Base-by-base conservation (phyloP, 768 basidiomycete species). In the Dacryopinax primogenitus region DNA sequence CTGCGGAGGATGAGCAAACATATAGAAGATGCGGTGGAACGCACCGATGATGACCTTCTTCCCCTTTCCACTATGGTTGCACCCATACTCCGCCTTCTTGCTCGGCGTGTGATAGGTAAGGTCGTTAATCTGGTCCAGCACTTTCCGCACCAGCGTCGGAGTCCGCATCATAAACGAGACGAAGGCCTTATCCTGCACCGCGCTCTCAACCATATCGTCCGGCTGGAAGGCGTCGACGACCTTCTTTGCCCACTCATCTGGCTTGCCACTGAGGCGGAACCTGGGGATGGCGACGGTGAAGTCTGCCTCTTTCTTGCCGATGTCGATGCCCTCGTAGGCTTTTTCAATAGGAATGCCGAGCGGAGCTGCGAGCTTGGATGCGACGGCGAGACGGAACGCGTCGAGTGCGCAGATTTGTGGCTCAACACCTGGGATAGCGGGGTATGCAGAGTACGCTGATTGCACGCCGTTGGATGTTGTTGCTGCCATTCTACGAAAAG, bases 261-360 rank as follows among this genome's bases (percentile, higher is more conserved):
- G 81, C 72, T 92, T 92, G 21, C 85, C 92, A 7, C 86, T 85
- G 28, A 95, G 77, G 64, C 90, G 81, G 77, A 94, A 97, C 67
- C 94, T 83, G n/a, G 93, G 90, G 62, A 97, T 75, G 0, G 95
- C 92, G 21, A 97, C 83, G 0, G 88, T 88, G 70, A 96, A 92
- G 76, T 98, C 95, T 45, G 82, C 86, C n/a, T 89, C 91, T 76
- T 94, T 94, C 77, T 94, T 92, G 35, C 90, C 91, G 68, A 87
- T 89, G 73, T 93, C 88, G 0, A 96, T 87, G 23, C 90, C 93
- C 26, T 81, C 73, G 75, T 90, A 96, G 0, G 86, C 91, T 71
- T 90, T 84, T 39, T 89, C 88, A 30, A 91, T 67, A 0, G 86
- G 80, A 63, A 95, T 75, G 7, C 84, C 82, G 11, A 58, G 51